phyloP scores from a whole-genome alignment of 2,329 filamentous ascomycete species.

The Beauveria medogensis region DNA sequence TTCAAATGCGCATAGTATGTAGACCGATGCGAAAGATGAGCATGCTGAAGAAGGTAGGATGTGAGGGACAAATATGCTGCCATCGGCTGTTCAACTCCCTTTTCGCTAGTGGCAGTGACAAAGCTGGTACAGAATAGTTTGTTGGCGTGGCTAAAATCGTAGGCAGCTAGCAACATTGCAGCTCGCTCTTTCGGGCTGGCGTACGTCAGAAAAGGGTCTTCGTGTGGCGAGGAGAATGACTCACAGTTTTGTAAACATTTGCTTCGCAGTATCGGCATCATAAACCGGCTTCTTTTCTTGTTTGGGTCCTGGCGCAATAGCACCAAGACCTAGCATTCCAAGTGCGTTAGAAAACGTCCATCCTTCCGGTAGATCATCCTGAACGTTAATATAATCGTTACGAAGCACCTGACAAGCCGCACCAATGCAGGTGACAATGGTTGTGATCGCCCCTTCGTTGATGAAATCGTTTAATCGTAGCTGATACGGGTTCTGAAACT shows the following conservation, averaged over 20 bases:
- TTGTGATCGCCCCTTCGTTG: constrained; percentile 78
- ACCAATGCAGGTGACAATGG: constrained; percentile 71
- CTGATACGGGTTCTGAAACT: constrained; percentile 94
- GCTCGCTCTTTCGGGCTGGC: constrained; percentile 69
- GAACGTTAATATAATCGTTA: constrained; percentile 72
- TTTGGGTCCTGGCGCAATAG: constrained; percentile 61
- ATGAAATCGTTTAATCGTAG: constrained; percentile 90
- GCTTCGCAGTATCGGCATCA: constrained; percentile 72
- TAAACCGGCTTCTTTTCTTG: constrained; percentile 49
- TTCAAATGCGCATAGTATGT: constrained; percentile 79
- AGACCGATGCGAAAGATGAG: constrained; percentile 71
- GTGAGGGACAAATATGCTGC: constrained; percentile 77
- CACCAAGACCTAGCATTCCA: constrained; percentile 75
- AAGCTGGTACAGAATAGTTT: constrained; percentile 89
- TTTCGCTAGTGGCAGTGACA: constrained; percentile 55
- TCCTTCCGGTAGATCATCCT: constrained; percentile 82
- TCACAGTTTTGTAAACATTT: constrained; percentile 71
- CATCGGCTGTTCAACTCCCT: constrained; percentile 64
- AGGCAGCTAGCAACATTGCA: constrained; percentile 73
- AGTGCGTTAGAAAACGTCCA: constrained; percentile 80
- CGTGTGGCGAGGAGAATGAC: constrained; percentile 24
- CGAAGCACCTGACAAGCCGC: constrained; percentile 60
- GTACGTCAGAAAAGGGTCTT: constrained; percentile 13
- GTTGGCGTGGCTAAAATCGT: constrained; percentile 91
- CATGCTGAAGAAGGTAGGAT: constrained; percentile 90